phyloP scores from a whole-genome alignment of 257 asterid genomes.

The Solanum pinnatisectum region DNA sequence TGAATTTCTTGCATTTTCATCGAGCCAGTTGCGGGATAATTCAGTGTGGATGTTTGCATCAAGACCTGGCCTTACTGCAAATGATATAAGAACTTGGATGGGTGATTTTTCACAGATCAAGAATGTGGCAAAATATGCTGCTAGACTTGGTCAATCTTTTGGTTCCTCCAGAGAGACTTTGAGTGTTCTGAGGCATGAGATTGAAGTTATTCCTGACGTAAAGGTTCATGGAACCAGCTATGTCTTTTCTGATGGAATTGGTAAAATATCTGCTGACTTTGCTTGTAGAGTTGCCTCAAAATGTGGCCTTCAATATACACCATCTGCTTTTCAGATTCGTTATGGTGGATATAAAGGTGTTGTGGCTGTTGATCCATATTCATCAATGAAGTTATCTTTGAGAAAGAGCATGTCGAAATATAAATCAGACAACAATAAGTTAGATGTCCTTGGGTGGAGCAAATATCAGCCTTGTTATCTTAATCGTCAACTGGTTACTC shows the following conservation, averaged over 20 bases:
- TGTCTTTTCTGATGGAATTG: slow-evolving; percentile 83
- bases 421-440: slow-evolving; percentile 43
- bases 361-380: slow-evolving; percentile 62
- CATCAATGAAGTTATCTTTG: slow-evolving; percentile 46
- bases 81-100: slow-evolving; percentile 71
- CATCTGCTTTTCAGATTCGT: slow-evolving; percentile 87
- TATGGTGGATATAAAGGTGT: slow-evolving; percentile 92
- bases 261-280: slow-evolving; percentile 67
- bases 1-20: slow-evolving; percentile 87
- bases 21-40: slow-evolving; percentile 81
- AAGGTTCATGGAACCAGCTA: slow-evolving; percentile 19
- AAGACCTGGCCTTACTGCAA: slow-evolving; percentile 27
- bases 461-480: slow-evolving; percentile 79
- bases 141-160: slow-evolving; percentile 95
- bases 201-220: slow-evolving; percentile 45
- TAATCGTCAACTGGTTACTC: slow-evolving; percentile 77
- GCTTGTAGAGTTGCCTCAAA: slow-evolving; percentile 55
- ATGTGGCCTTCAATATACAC: slow-evolving; percentile 49
- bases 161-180: slow-evolving; percentile 79
- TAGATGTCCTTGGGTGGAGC: slow-evolving; percentile 75
- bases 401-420: slow-evolving; percentile 79
- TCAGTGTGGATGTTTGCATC: slow-evolving; percentile 95
- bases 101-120: slow-evolving; percentile 59
- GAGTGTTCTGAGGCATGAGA: slow-evolving; percentile 37
- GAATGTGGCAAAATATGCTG: slow-evolving; percentile 91